Base-by-base conservation (phyloP, 2,329 filamentous ascomycete species). In the Clonostachys rhizophaga region DNA sequence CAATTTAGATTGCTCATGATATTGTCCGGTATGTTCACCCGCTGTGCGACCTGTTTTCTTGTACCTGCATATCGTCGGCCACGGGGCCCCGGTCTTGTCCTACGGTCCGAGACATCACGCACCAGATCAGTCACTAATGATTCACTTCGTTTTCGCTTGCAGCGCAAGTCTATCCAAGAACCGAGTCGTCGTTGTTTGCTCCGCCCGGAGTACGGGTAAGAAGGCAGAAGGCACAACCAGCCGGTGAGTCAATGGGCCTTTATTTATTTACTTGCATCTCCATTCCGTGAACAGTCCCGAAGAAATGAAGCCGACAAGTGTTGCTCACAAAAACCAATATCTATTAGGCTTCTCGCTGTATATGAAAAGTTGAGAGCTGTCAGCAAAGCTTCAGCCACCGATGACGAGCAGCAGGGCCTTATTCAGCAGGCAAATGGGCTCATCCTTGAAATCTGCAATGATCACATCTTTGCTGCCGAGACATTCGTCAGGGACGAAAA, bases 151-250 rank as follows among this genome's bases (percentile, higher is more conserved):
- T 33, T 39, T 34, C 10, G 16, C 18, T 30, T 41, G 16, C 36
- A 70, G 67, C 54, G 55, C 67, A 52, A 68, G 75, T 62, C 69
- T 95, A 47, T 72, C 73, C 47, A 72, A 81, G 48, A 84, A 90
- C 62, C 85, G 85, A 65, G 84, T 96, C 54, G 91, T 91, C 48
- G 86, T 99, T 48, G 92, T 99, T 49, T 99, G 94, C 71, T 99
- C 94, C 51, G 94, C 94, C 40, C 79, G 94, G 64, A 96, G 91
- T 70, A 94, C 89, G 50, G 91, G 90, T 52, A 95, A 92, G 64
- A 99, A 99, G 72, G 82, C 85, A 47, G 90, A 95, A 58, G 94
- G 94, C 51, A 99, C 94, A 50, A 99, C 94, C 36, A 97, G 95
- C 69, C 83, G 91, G 87, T 91, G 71, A 81, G 85, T 79, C 65